Conservation (phyloP, 1,139 yeast species). For the Candida mesenterica region DNA sequence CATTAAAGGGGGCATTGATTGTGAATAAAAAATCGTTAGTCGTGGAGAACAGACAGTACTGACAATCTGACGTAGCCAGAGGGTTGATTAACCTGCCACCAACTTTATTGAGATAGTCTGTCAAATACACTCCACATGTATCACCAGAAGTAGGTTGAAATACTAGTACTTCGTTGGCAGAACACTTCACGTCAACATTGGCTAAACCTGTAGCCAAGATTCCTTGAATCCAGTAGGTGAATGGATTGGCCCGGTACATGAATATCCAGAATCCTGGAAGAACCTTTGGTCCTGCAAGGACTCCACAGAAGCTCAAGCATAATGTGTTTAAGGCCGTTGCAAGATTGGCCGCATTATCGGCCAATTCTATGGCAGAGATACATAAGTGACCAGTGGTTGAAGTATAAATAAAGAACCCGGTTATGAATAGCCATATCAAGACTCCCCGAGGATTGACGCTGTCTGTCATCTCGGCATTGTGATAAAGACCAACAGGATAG, state of each 20-base stretch:
- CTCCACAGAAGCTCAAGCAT: constrained; percentile 81
- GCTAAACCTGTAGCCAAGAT: constrained; percentile 56
- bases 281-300: constrained; percentile 57
- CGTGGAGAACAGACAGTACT: constrained; percentile 46
- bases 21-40: constrained; percentile 52
- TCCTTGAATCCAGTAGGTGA: constrained; percentile 58
- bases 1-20: constrained; percentile 41
- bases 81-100: constrained; percentile 53
- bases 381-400: constrained; percentile 65
- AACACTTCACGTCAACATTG: constrained; percentile 47
- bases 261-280: constrained; percentile 55
- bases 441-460: constrained; percentile 53
- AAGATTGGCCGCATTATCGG: constrained; percentile 74
- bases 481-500: constrained; percentile 41
- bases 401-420: constrained; percentile 57
- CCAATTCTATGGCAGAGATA: constrained; percentile 60
- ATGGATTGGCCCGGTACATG: constrained; percentile 65
- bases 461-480: constrained; percentile 31
- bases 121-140: constrained; percentile 58
- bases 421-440: constrained; percentile 57
- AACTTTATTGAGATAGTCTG: constrained; percentile 36
- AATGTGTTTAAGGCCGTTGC: constrained; percentile 63
- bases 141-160: constrained; percentile 49
- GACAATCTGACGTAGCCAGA: constrained; percentile 45
- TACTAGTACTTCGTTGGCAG: constrained; percentile 41